phyloP scores from a whole-genome alignment of 73 alveolate genomes.

The Stentor roeselii region DNA sequence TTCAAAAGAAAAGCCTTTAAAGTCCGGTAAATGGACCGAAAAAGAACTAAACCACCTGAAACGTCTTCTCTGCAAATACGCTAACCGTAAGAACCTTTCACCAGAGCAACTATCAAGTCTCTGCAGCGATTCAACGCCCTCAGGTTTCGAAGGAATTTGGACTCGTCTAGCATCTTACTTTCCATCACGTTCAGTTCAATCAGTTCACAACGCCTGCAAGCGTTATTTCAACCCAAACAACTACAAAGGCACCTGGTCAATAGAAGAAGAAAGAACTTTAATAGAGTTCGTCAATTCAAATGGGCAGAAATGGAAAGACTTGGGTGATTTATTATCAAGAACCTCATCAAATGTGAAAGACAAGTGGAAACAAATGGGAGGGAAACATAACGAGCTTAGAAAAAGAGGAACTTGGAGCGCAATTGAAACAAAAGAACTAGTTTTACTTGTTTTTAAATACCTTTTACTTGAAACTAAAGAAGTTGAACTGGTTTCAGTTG shows the following conservation, averaged over 20 bases:
- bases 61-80: not conserved
- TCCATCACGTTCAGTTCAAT: slow-evolving; percentile 17
- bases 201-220: slow-evolving; percentile 24
- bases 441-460: slow-evolving; percentile 39
- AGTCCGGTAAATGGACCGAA: not conserved
- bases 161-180: not conserved
- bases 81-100: not conserved
- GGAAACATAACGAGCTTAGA: slow-evolving; percentile 33
- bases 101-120: slow-evolving; percentile 26
- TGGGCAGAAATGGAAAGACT: slow-evolving; percentile 18
- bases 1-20: not conserved
- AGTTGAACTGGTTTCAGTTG: slow-evolving; percentile 22
- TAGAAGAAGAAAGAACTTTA: not conserved
- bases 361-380: slow-evolving; percentile 49
- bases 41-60: slow-evolving; percentile 12
- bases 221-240: slow-evolving; percentile 15
- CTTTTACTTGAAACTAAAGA: slow-evolving; percentile 39
- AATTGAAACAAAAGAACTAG: slow-evolving; percentile 38
- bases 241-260: slow-evolving; percentile 17
- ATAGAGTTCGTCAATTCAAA: not conserved
- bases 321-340: not conserved
- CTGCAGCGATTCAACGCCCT: slow-evolving; percentile 10
- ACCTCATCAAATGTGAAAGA: slow-evolving; percentile 9
- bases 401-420: slow-evolving; percentile 36
- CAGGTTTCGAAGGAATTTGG: not conserved